These are phyloP conservation scores for Lichina pygmaea DNA, from an alignment of 495 filamentous ascomycete species.

Conservation along the genomic window DNA sequence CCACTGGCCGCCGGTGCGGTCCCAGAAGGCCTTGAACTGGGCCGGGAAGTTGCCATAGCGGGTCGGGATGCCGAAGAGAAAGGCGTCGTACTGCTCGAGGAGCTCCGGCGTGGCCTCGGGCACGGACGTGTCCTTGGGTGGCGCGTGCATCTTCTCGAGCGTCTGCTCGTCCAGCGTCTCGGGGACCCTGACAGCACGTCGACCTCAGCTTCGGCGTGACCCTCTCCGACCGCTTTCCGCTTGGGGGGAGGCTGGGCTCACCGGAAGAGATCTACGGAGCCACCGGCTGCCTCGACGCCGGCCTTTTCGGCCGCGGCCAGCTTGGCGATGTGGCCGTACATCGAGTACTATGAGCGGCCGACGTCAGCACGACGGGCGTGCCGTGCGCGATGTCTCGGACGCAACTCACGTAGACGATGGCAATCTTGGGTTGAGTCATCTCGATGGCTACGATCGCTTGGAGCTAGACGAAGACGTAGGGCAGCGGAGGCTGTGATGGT, in stretches of 20 bases:
- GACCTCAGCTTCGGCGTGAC: not conserved
- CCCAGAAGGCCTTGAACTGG: slow-evolving; percentile 86
- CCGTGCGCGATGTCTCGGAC: not conserved
- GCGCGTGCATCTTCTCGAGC: slow-evolving; percentile 69
- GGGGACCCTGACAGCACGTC: slow-evolving; percentile 24
- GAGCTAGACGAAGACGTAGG: too few species aligned
- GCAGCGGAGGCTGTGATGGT: too few species aligned
- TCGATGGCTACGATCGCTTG: too few species aligned
- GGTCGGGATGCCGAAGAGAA: slow-evolving; percentile 94
- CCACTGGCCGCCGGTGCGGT: slow-evolving; percentile 56
- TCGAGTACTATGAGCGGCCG: slow-evolving; percentile 43
- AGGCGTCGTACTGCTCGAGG: slow-evolving; percentile 61
- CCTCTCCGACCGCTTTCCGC: slow-evolving; percentile 1
- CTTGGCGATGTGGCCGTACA: slow-evolving; percentile 74
- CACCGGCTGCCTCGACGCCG: slow-evolving; percentile 74
- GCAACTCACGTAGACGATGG: slow-evolving; percentile 58
- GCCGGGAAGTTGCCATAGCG: slow-evolving; percentile 95
- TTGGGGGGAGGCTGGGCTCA: slow-evolving; percentile 14
- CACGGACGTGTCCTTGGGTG: slow-evolving; percentile 39
- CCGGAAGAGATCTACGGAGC: slow-evolving; percentile 56
- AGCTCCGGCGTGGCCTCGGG: slow-evolving; percentile 36
- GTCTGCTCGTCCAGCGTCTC: slow-evolving; percentile 76
- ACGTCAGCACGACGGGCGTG: slow-evolving; percentile 1
- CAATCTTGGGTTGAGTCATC: slow-evolving; percentile 37
- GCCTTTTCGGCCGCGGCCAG: slow-evolving; percentile 75